Base-by-base conservation (phyloP, 2,329 filamentous ascomycete species). In the Tolypocladium sp. region DNA sequence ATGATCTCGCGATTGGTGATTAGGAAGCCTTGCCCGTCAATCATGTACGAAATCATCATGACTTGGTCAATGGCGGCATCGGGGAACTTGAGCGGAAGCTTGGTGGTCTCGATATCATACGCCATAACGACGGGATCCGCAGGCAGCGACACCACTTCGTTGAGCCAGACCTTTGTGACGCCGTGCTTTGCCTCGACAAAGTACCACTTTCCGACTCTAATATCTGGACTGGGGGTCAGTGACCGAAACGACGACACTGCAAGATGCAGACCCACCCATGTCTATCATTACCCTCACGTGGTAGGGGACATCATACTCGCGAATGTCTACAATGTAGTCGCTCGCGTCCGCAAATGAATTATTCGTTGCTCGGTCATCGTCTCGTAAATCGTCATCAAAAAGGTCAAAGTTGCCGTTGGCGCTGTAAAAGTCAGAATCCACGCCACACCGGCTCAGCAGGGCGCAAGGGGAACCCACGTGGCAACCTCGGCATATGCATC, bases 31-130 rank as follows among this genome's bases (percentile, higher is more conserved):
- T 96, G 92, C 0, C 94, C 95, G 67, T 99, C 94, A 68, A 99
- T 97, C 95, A 99, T 99, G 78, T 99, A 99, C 38, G 95, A 99
- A 72, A 99, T 93, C 94, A 99, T 99, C 92, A 99, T 99, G 70
- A 99, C 89, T 72, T 96, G 93, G 75, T 99, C 94, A 63, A 96
- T 88, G 4, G 92, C 84, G 2, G 94, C 88, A 70, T 99, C 95
- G 33, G 94, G 95, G 67, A 99, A 99, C 73, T 99, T 99, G 58
- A 99, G 79, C 2, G 95, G 94, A 20, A 94, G 79, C 70, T 99
- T 99, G 6, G 91, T 93, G 2, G 94, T 99, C 75, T 99, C 94
- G 69, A 99, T 99, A 85, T 99, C 94, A 75, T 88, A 99, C n/a
- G 94, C 94, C 82, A 99, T 89, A 25, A 99, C 90, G n/a, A 97